These are phyloP conservation scores for Sideroxylon spinosum DNA, from an alignment of 179 eudicot species.

Conservation along the genomic window DNA sequence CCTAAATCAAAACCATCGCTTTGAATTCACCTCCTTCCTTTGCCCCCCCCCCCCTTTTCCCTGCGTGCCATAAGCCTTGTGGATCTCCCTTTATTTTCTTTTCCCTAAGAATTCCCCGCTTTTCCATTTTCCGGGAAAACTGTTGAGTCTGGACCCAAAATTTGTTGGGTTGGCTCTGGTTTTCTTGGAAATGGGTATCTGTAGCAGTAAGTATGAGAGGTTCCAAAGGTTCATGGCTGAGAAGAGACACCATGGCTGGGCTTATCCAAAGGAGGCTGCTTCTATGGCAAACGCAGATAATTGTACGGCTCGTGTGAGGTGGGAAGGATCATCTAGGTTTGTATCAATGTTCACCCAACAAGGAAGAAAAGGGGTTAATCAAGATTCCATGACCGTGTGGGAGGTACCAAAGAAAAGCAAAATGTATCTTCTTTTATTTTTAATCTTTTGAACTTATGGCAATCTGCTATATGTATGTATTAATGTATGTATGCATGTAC, in stretches of 20 bases:
- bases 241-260: not conserved
- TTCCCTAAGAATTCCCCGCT: not conserved
- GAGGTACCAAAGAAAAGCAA: constrained; percentile 41
- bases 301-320: constrained; percentile 42
- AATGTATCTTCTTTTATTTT: not conserved
- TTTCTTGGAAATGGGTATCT: constrained; percentile 58
- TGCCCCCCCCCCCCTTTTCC: not conserved
- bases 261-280: not conserved
- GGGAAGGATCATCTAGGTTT: constrained; percentile 52
- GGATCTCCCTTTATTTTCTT: no score
- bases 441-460: not conserved
- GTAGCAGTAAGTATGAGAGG: constrained; percentile 49
- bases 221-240: constrained; percentile 17
- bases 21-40: not conserved
- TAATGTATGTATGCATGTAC: not conserved
- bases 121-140: constrained; percentile 12
- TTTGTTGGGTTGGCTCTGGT: not conserved
- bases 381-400: constrained; percentile 93
- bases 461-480: not conserved
- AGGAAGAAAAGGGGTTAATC: constrained; percentile 77
- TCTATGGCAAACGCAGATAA: constrained; percentile 35
- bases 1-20: not conserved
- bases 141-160: not conserved
- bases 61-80: not conserved
- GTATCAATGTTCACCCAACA: constrained; percentile 62